Evolutionary conservation across 768 basidiomycete species (phyloP), one percentile per base, ranked within the genome.

Genomic region (Piloderma croceum): DNA sequence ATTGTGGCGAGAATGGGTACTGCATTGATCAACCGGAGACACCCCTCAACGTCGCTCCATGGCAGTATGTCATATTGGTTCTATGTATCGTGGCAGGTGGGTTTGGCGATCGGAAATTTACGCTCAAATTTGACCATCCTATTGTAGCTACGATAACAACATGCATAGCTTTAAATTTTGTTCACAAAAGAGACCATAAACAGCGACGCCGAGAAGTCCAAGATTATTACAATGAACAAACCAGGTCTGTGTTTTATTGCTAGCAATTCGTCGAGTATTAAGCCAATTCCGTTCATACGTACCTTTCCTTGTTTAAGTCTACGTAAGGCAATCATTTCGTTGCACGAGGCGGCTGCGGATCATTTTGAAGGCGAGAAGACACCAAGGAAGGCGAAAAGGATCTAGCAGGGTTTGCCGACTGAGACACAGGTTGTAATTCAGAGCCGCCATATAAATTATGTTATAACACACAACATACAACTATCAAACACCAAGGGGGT

Each of bases 141-240:
- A 18, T 34, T 7, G 9, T 18, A 74, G 72, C 61, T 4, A 68
- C 73, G 60, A 40, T 53, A 7, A 50, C 61, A 9, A 64, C 60
- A 0, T 63, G 64, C 38, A 37, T 64, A 5, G 48, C 62, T 19
- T 62, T 76, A 18, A 61, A 60, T 3, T 44, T 72, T 9, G 36
- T 71, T 7, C 67, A 76, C 50, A 67, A 64, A 21, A 64, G 70
- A 7, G 60, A 67, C 35, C 68, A 67, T 10, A 53, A 62, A 5
- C 46, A 45, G 5, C 59, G 59, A 4, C 66, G 68, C 36, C 62
- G 62, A 32, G 67, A 69, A 44, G 44, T 76, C 23, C 57, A 64
- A 29, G 68, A 73, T 31, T 76, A 76, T 47, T 76, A 73, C 42
- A 51, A 64, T 19, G 72, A 77, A 46, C 75, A 76, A 48, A 56